Conservation (phyloP, 2,329 filamentous ascomycete species). For the Helminthosporium solani region DNA sequence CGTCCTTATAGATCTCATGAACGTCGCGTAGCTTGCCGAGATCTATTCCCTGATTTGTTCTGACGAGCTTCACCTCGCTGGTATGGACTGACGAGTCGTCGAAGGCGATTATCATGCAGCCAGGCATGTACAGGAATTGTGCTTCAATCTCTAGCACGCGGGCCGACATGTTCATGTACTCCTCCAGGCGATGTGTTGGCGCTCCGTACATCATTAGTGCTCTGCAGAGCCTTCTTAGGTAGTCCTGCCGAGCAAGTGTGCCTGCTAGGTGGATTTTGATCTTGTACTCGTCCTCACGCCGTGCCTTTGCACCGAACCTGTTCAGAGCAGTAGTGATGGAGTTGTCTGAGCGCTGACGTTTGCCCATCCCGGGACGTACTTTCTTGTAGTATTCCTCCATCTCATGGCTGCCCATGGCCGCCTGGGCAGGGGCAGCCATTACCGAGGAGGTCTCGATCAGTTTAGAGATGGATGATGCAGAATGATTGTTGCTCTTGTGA, state of each 20-base stretch:
- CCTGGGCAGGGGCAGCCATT: constrained; percentile 45
- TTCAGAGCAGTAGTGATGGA: constrained; percentile 38
- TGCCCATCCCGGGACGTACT: constrained; percentile 21
- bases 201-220: constrained; percentile 89
- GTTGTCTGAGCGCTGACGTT: constrained; percentile 33
- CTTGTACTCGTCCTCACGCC: constrained; percentile 54
- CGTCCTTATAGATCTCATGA: constrained; percentile 77
- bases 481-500: constrained; percentile 37
- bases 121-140: constrained; percentile 86
- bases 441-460: constrained; percentile 48
- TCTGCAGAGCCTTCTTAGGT: constrained; percentile 79
- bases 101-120: constrained; percentile 93
- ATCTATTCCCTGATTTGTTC: constrained; percentile 68
- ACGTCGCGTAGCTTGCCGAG: constrained; percentile 72
- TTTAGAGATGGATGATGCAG: constrained; percentile 45
- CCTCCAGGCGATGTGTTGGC: constrained; percentile 85
- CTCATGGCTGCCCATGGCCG: constrained; percentile 43
- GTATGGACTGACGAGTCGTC: constrained; percentile 72
- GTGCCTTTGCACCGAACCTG: constrained; percentile 31
- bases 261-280: constrained; percentile 64
- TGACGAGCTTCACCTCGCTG: constrained; percentile 75
- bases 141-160: constrained; percentile 86
- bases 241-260: constrained; percentile 76
- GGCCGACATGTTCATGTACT: constrained; percentile 88
- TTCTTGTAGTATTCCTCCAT: constrained; percentile 45